Evolutionary conservation across 257 asterid species (phyloP), one percentile per base, ranked within the genome.

Genomic region (Nicotiana benthamiana): DNA sequence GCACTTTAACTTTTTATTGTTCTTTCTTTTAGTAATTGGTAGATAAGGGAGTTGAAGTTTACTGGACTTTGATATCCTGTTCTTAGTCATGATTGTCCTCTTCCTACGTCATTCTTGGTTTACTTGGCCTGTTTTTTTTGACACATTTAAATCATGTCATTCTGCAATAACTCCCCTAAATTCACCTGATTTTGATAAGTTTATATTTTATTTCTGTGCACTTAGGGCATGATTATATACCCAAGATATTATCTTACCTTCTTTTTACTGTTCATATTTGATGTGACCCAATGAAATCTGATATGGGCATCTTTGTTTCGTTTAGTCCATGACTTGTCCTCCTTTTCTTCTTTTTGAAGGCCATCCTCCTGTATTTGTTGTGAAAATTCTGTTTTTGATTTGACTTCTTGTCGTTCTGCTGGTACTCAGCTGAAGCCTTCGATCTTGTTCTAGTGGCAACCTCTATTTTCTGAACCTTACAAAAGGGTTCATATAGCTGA

Each of bases 291-390:
- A 27, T 68, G 27, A 68, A 36, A n/a, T 20, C 77, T 68, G 30
- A 68, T 68, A 11, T 40, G 77, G 20, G 77, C 57, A 40, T 40
- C 77, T 11, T 68, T 67, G 75, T 67, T 67, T 67, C 2, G 75
- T 67, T 64, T 67, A n/a, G 22, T 67, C 54, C 75, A 67, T 36
- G 54, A 36, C 52, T 36, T 67, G 15, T 9, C 5, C 2, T 67
- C 54, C 54, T 34, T 66, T 66, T 66, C 30, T 67, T 67, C 18
- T 67, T 67, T 27, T 67, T 67, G 11, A 67, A 67, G 11, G 20
- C 54, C 75, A 67, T 34, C 75, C 54, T 67, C 75, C 53, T 67
- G 75, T 34, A 67, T 66, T 32, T 67, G 75, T 67, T 67, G 75
- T 67, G 4, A n/a, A 66, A 4, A 67, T 9, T 66, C 75, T 67